A percentile compares a stretch with the other conserved stretches of the same genome.
Evolutionary conservation across 1,139 yeast species (phyloP).

Genomic region (Diutina sp.): DNA sequence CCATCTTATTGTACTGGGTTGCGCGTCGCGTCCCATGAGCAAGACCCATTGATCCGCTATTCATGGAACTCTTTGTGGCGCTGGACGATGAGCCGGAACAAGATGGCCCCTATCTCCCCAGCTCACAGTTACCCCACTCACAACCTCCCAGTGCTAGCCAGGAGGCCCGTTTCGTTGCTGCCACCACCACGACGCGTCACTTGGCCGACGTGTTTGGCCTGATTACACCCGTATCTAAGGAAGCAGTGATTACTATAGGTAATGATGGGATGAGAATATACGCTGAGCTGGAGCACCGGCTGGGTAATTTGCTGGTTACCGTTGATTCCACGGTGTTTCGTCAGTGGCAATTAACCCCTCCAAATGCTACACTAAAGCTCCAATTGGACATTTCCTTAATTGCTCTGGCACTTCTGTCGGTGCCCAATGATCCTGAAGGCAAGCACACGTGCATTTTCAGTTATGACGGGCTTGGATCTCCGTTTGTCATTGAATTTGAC

Average conservation of each 20-base stretch:
- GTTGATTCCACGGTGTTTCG: background rate
- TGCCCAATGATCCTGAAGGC: background rate
- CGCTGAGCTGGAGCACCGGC: background rate
- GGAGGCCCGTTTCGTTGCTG: background rate
- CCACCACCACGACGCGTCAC: background rate
- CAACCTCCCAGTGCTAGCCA: background rate
- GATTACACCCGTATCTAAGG: background rate
- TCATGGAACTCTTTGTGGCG: background rate
- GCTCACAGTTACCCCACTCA: background rate
- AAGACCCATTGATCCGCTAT: background rate
- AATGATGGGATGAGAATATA: background rate
- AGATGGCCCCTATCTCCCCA: background rate
- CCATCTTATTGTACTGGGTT: too few species aligned
- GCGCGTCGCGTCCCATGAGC: too few species aligned
- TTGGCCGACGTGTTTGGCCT: background rate
- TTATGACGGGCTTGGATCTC: constrained; percentile 11
- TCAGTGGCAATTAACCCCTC: background rate
- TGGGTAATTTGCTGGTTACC: background rate
- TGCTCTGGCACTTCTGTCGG: background rate
- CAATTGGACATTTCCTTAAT: background rate
- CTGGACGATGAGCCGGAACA: background rate
- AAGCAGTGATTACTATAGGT: background rate
- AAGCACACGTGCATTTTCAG: background rate
- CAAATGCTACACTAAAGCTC: background rate
- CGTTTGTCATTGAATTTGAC: constrained; percentile 59